A percentile compares a stretch with the other conserved stretches of the same genome.
phyloP scores from a whole-genome alignment of 768 basidiomycete species.

The Kwoniella newhampshirensis region DNA sequence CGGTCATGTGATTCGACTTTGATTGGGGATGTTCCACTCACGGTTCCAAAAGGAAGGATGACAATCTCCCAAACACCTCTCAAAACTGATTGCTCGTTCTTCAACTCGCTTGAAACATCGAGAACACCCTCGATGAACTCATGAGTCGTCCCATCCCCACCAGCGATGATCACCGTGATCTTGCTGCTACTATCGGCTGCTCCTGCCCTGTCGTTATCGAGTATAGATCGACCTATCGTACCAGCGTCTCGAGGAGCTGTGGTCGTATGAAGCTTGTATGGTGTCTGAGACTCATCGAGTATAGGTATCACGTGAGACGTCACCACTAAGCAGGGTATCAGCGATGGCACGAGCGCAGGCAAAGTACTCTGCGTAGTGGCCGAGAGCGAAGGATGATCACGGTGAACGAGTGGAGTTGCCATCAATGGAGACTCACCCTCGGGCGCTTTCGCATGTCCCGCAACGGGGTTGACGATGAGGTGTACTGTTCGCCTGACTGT shows the following conservation, averaged over 20 bases:
- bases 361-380: too few species aligned
- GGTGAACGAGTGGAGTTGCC: neutral
- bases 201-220: neutral
- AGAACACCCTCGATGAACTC: constrained; percentile 73
- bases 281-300: constrained; percentile 56
- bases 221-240: constrained; percentile 29
- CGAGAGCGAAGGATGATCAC: neutral
- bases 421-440: constrained; percentile 44
- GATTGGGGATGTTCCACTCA: constrained; percentile 23
- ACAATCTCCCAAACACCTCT: constrained; percentile 35
- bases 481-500: constrained; percentile 47
- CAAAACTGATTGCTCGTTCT: too few species aligned
- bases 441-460: constrained; percentile 63
- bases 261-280: constrained; percentile 59
- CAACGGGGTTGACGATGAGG: constrained; percentile 73
- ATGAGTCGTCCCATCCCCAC: constrained; percentile 90
- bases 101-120: neutral
- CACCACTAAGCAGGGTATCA: constrained; percentile 56
- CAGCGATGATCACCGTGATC: constrained; percentile 51
- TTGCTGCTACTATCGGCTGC: neutral
- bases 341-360: neutral
- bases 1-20: neutral
- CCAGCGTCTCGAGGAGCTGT: constrained; percentile 49
- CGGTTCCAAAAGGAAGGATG: constrained; percentile 41
- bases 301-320: constrained; percentile 65